Percentiles rank a stretch among this genome's conserved stretches.
Evolutionary conservation across 345 rosid genomes (phyloP).

Genomic region (Gynandropsis gynandra): DNA sequence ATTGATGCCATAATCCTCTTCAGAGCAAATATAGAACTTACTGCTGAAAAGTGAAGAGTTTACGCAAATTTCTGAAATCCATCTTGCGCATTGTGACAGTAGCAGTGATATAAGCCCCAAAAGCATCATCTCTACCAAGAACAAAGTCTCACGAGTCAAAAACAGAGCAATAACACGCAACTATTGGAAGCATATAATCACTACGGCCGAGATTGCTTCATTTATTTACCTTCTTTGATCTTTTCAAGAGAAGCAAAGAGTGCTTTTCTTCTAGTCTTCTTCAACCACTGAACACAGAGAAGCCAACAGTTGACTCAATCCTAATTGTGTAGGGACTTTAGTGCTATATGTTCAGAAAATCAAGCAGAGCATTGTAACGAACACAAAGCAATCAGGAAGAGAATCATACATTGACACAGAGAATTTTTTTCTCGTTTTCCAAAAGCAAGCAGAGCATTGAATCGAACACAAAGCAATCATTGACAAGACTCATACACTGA

Average conservation of each 20-base stretch:
- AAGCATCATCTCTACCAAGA: conserved; percentile 80
- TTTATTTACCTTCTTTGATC: conserved; percentile 68
- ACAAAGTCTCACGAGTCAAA: conserved; percentile 13
- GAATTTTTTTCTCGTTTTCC: no score
- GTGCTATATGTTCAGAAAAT: background rate
- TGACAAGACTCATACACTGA: no score
- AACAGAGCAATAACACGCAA: conserved; percentile 2
- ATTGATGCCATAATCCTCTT: conserved; percentile 43
- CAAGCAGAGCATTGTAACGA: conserved; percentile 20
- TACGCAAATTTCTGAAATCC: conserved; percentile 89
- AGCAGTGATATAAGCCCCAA: conserved; percentile 86
- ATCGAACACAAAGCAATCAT: no score
- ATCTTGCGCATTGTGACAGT: conserved; percentile 82
- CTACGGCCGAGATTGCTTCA: no score
- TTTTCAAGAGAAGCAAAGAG: conserved; percentile 80
- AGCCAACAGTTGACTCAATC: no score
- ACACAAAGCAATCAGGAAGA: conserved; percentile 12
- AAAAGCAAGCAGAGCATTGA: no score
- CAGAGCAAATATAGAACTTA: conserved; percentile 71
- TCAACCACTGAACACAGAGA: conserved; percentile 60
- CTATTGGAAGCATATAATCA: background rate
- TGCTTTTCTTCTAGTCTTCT: conserved; percentile 80
- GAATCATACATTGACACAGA: no score
- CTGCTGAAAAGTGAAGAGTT: conserved; percentile 82
- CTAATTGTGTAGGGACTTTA: no score